Conservation (phyloP, 139 green algal species). For the Coccomyxa sp. region DNA sequence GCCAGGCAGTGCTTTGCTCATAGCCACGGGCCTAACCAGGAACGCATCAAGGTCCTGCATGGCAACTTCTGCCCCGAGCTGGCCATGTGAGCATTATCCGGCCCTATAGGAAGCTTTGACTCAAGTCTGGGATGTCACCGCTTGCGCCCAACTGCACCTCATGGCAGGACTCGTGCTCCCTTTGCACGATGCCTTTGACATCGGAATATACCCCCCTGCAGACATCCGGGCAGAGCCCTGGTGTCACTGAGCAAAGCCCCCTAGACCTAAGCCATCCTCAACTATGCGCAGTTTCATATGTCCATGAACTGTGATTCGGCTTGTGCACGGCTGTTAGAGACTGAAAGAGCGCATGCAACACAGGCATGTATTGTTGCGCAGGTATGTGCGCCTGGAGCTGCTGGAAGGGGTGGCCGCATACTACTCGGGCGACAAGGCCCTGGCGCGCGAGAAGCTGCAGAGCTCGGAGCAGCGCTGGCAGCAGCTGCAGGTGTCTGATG, state of each 20-base stretch:
- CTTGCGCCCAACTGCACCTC: neutral
- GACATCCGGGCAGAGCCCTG: too few relatives aligned
- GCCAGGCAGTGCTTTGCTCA: slow-evolving; percentile 36
- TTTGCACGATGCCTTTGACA: neutral
- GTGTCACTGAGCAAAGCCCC: too few relatives aligned
- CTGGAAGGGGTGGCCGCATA: slow-evolving; percentile 62
- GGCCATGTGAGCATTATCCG: slow-evolving; percentile 33
- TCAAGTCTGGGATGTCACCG: neutral
- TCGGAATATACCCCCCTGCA: neutral
- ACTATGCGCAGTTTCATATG: too few relatives aligned
- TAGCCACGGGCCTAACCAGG: slow-evolving; percentile 49
- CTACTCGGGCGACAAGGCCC: slow-evolving; percentile 22
- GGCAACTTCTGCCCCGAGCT: slow-evolving; percentile 56
- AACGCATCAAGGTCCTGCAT: slow-evolving; percentile 54
- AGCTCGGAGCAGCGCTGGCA: slow-evolving; percentile 37
- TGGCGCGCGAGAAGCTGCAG: slow-evolving; percentile 12
- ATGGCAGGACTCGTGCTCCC: neutral
- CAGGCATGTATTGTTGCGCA: too few relatives aligned
- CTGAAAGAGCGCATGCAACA: too few relatives aligned
- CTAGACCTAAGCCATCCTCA: too few relatives aligned
- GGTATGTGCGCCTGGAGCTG: slow-evolving; percentile 62
- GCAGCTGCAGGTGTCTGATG: slow-evolving; percentile 39
- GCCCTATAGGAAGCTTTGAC: neutral
- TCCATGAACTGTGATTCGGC: too few relatives aligned
- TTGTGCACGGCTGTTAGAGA: too few relatives aligned